Conservation (phyloP, 345 rosid genomes). For the Zanthoxylum bungeanum region DNA sequence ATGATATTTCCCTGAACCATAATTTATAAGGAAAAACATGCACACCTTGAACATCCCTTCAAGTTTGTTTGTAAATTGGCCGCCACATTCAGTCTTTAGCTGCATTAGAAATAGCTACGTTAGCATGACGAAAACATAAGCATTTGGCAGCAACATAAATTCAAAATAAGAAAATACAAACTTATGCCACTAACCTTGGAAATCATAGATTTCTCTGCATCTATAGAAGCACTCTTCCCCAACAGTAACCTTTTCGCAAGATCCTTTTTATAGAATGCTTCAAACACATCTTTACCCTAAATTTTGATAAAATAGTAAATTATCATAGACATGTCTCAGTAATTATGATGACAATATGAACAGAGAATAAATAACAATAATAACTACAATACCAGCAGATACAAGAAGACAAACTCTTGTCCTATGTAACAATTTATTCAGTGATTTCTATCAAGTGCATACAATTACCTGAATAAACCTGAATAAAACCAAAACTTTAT, state of each 20-base stretch:
- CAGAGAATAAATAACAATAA: not conserved
- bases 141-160: not conserved
- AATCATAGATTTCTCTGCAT: constrained; percentile 99
- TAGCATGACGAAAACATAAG: constrained; percentile 15
- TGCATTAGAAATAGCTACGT: constrained; percentile 40
- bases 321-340: constrained; percentile 13
- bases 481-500: constrained; percentile 92
- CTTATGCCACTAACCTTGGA: constrained; percentile 59
- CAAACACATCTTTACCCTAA: constrained; percentile 97
- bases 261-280: constrained; percentile 98
- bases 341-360: constrained; percentile 11
- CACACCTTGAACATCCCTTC: constrained; percentile 99
- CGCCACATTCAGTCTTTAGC: constrained; percentile 98
- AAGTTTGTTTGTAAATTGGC: constrained; percentile 97
- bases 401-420: not conserved
- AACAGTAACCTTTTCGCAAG: constrained; percentile 91
- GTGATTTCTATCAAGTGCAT: constrained; percentile 9
- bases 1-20: constrained; percentile 9
- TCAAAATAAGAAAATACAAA: not conserved
- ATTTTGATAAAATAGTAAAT: constrained; percentile 10
- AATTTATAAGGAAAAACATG: constrained; percentile 9
- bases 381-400: not conserved
- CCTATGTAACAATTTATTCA: not conserved
- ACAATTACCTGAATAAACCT: constrained; percentile 89
- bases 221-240: constrained; percentile 99